Evolutionary conservation across 345 rosid genomes (phyloP), one percentile per base, ranked within the genome.

Genomic region (Salix viminalis): DNA sequence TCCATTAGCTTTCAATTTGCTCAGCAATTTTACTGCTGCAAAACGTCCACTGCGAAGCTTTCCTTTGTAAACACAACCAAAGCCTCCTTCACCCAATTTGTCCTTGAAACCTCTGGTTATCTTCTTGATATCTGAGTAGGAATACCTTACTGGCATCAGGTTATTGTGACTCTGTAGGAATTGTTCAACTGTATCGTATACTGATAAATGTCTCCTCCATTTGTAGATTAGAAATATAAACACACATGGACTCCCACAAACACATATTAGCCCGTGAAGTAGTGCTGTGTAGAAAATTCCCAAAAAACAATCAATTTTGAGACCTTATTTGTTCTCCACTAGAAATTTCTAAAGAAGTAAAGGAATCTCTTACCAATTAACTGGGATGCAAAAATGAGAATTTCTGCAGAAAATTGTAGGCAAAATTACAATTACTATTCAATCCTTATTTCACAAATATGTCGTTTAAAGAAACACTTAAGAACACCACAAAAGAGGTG

Each of bases 371-470:
- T 41, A 41, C 44, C 44, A 39, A 8, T 1, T 39, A 2, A 8
- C 2, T 0, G 0, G 42, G 2, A 9, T 39, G 1, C 0, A 34
- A 0, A 34, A 2, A 0, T 0, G 42, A 39, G 42, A n/a, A n/a
- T n/a, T n/a, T n/a, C 13, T 10, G 44, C 44, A 9, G 44, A 41
- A 41, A 41, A 41, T 41, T 0, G 44, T 41, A 0, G 9, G 0
- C 13, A 41, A 41, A 41, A 41, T 41, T 41, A 41, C 44, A 41
- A 39, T 0, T 41, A 41, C 44, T 0, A 41, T 41, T 41, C 44
- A 39, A 30, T 30, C 15, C 39, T 34, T 10, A 65, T 24, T 30
- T 65, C 3, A 41, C 13, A 10, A 41, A 9, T 2, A 41, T 41
- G 12, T 41, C 44, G 44, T 10, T 41, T 1, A 4, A 44, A 3